Percentiles rank a stretch among this genome's conserved stretches.
Evolutionary conservation across 805 yeast genomes (phyloP).

Genomic region (Komagataella pastoris): DNA sequence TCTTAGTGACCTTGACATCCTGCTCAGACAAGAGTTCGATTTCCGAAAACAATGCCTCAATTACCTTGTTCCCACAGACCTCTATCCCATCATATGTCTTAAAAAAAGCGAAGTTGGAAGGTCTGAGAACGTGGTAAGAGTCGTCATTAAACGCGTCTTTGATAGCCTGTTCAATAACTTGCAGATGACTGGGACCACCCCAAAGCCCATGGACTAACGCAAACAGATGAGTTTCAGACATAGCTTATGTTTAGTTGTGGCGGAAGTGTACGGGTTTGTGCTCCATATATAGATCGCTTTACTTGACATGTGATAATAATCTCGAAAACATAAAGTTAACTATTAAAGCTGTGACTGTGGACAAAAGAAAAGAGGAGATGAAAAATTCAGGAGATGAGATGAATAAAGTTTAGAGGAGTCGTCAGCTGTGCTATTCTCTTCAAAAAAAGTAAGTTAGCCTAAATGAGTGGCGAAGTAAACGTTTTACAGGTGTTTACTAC

Average conservation of each 20-base stretch:
- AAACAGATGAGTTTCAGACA: constrained; percentile 36
- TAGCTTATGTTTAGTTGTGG: neutral
- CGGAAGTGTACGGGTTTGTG: neutral
- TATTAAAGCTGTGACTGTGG: neutral
- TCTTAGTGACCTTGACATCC: constrained; percentile 25
- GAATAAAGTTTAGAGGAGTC: neutral
- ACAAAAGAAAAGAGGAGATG: neutral
- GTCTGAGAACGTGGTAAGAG: constrained; percentile 35
- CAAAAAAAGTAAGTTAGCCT: too few species aligned
- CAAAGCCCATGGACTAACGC: constrained; percentile 71
- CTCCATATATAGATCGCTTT: neutral
- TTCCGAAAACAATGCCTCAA: constrained; percentile 46
- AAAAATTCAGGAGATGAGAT: neutral
- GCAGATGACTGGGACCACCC: constrained; percentile 53
- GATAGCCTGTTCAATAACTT: constrained; percentile 29
- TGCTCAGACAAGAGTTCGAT: constrained; percentile 21
- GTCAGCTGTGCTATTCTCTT: neutral
- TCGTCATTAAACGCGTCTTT: constrained; percentile 18
- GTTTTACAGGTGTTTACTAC: neutral
- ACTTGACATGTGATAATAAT: neutral
- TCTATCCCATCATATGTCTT: constrained; percentile 80
- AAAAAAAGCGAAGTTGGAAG: constrained; percentile 50
- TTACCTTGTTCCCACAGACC: constrained; percentile 53
- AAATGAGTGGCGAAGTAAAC: neutral
- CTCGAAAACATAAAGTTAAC: neutral